Conservation (phyloP, 768 basidiomycete species). For the Leccinellum albellum region DNA sequence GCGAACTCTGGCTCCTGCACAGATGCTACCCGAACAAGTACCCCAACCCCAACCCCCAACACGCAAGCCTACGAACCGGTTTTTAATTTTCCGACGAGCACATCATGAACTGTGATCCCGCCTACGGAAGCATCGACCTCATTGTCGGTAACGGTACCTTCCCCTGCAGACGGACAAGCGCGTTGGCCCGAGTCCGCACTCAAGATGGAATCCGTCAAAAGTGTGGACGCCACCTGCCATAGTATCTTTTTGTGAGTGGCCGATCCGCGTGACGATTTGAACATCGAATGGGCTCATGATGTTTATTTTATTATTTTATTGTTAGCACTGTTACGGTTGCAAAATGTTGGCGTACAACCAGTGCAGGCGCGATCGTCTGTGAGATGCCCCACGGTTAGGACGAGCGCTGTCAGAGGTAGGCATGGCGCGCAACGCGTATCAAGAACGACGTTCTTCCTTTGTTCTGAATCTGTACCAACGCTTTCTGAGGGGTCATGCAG, state of each 20-base stretch:
- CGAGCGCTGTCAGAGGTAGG: neutral
- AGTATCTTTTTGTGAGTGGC: constrained; percentile 48
- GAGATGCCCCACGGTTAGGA: neutral
- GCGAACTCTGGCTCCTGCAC: neutral
- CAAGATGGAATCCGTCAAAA: constrained; percentile 41
- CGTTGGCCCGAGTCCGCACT: neutral
- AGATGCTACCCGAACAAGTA: neutral
- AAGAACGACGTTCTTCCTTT: too few species aligned
- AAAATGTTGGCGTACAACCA: constrained; percentile 34
- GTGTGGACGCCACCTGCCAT: constrained; percentile 38
- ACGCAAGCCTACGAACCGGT: constrained; percentile 3
- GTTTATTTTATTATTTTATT: neutral
- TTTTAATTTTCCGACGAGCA: neutral
- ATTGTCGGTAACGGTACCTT: neutral
- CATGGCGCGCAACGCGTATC: neutral
- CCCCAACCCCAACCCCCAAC: neutral
- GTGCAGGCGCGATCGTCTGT: constrained; percentile 37
- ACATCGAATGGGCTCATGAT: neutral
- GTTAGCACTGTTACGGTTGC: constrained; percentile 33
- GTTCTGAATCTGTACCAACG: neutral
- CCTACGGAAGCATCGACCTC: neutral
- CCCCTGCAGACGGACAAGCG: neutral
- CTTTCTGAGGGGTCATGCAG: neutral
- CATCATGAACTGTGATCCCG: neutral
- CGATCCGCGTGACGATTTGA: neutral